These are phyloP conservation scores for Kwoniella sp. DNA, from an alignment of 768 basidiomycete genomes.

Conservation along the genomic window DNA sequence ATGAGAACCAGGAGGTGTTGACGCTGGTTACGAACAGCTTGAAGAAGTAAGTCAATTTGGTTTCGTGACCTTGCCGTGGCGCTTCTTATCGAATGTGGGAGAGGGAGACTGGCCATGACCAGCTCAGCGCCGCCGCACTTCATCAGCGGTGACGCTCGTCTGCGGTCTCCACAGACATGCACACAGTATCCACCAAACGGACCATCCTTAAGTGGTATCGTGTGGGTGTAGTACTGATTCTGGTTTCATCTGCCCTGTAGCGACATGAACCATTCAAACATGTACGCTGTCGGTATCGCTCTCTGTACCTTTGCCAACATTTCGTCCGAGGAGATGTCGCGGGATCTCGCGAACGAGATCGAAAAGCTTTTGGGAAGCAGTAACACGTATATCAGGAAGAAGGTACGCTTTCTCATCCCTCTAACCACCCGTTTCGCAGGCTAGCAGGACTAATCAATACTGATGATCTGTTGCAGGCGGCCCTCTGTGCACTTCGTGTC, in stretches of 20 bases:
- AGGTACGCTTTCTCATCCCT: conserved; percentile 63
- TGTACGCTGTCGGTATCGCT: conserved; percentile 96
- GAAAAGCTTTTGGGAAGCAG: conserved; percentile 96
- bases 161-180: too few relatives aligned
- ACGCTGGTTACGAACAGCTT: conserved; percentile 96
- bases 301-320: conserved; percentile 99
- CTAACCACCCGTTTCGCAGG: neutral
- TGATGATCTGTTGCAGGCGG: conserved; percentile 65
- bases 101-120: too few relatives aligned
- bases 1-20: conserved; percentile 96
- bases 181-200: too few relatives aligned
- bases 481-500: conserved; percentile 89
- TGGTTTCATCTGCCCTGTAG: conserved; percentile 58
- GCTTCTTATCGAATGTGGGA: neutral
- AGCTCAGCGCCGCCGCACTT: too few relatives aligned
- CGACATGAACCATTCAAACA: conserved; percentile 99
- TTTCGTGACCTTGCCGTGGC: neutral
- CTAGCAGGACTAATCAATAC: neutral
- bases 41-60: conserved; percentile 73
- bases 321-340: conserved; percentile 98
- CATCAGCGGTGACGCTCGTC: too few relatives aligned
- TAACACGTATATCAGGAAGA: conserved; percentile 98
- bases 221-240: neutral
- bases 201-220: too few relatives aligned
- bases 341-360: conserved; percentile 95